Base-by-base conservation (phyloP, 1,139 yeast genomes). In the Pichia sp. region DNA sequence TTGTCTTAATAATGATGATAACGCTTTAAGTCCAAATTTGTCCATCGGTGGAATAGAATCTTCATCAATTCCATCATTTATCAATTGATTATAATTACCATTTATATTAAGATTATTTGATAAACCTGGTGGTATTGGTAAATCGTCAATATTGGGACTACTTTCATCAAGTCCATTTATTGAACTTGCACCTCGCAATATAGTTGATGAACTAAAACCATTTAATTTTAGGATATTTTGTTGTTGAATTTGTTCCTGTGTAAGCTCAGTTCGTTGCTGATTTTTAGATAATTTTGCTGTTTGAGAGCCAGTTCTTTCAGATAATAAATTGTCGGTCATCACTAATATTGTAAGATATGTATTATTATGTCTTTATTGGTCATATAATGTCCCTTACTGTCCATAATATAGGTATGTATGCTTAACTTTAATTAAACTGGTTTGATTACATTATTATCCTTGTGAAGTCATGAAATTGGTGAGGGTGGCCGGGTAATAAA, bases 11-110 rank as follows among this genome's bases (percentile, higher is more conserved):
- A 90, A 72, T 9, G 86, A 76, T 25, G 78, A 61, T 41, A 92
- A 68, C 0, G 95, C 96, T 51, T 76, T 73, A 54, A 90, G 67
- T 6, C 97, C 97, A 63, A 75, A 90, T 60, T 71, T 77, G 43
- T 74, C 78, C 70, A 79, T 68, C 5, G 44, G 43, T 20, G 40
- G 39, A 4, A 33, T 16, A 5, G 12, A 10, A 9, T 44, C 41
- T 23, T 47, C 50, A 23, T 43, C 45, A 20, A 35, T 35, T 25
- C 43, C 40, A 6, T 34, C 42, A 10, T 20, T 27, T 11, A 28
- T 7, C n/a, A 7, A 3, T 27, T 20, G 12, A 20, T 10, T 10
- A 6, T 6, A 11, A 23, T 27, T 36, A 28, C 22, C 35, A 25
- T 27, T 20, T 25, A 29, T 20, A 28, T 32, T 38, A 5, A 26